phyloP scores from a whole-genome alignment of 768 basidiomycete genomes.

The Pisolithus tinctorius region DNA sequence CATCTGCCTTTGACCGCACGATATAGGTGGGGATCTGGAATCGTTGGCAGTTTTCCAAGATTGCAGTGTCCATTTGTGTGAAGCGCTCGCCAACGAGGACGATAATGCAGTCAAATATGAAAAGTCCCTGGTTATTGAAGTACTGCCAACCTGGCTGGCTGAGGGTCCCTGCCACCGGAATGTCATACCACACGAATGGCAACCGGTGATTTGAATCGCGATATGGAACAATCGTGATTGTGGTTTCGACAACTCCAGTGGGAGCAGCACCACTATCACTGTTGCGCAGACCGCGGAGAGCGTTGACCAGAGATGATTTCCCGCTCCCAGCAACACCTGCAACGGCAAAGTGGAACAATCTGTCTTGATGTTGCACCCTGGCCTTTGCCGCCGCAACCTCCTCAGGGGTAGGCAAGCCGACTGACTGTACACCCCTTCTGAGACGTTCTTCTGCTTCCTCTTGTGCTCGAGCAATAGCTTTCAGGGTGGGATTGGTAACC shows the following conservation, averaged over 20 bases:
- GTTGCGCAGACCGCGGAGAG: constrained; percentile 19
- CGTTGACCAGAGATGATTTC: constrained; percentile 25
- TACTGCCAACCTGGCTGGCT: neutral
- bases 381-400: constrained; percentile 5
- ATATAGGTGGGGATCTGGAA: constrained; percentile 22
- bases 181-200: constrained; percentile 1
- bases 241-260: constrained; percentile 18
- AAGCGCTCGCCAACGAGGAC: constrained; percentile 20
- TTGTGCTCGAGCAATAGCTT: neutral
- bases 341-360: constrained; percentile 20
- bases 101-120: constrained; percentile 1
- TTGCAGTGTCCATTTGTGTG: constrained; percentile 19
- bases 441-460: constrained; percentile 2
- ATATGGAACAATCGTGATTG: constrained; percentile 5
- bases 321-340: constrained; percentile 8
- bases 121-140: constrained; percentile 1
- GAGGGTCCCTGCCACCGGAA: neutral
- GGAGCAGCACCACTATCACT: constrained; percentile 11
- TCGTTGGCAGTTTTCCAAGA: constrained; percentile 15
- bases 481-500: too few species aligned
- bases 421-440: constrained; percentile 9
- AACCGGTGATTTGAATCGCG: neutral
- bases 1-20: constrained; percentile 22
- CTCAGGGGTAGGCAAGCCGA: constrained; percentile 9
- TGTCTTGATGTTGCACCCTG: constrained; percentile 8